Conservation (phyloP, 2,329 filamentous ascomycete species). For the Fusarium veterinarium region DNA sequence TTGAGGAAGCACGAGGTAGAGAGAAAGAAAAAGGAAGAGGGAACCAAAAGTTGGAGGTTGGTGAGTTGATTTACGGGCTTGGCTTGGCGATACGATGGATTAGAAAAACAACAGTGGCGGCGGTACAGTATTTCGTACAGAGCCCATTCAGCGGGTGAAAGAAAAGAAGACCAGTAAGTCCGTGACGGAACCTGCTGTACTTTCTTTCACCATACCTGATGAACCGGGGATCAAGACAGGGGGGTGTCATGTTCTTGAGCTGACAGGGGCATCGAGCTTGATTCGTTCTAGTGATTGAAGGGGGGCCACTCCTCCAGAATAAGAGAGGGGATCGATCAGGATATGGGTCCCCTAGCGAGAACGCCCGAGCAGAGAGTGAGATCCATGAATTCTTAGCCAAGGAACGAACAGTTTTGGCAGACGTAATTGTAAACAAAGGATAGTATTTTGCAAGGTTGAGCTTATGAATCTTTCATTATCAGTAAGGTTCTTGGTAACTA, state of each 20-base stretch:
- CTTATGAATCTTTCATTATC: neutral
- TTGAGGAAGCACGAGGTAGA: neutral
- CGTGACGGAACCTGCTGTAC: neutral
- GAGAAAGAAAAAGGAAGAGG: slow-evolving; percentile 1
- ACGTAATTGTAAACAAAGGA: neutral
- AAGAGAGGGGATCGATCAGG: slow-evolving; percentile 18
- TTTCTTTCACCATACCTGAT: slow-evolving; percentile 7
- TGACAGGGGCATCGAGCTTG: slow-evolving; percentile 22
- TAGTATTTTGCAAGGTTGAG: neutral
- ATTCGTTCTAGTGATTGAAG: slow-evolving; percentile 16
- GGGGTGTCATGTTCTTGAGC: slow-evolving; percentile 5
- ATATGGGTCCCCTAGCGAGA: slow-evolving; percentile 8
- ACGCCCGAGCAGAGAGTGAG: neutral
- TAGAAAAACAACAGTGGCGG: slow-evolving; percentile 23
- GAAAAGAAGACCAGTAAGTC: neutral
- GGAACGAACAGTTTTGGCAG: slow-evolving; percentile 9
- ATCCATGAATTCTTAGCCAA: neutral
- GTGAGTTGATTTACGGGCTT: slow-evolving; percentile 33
- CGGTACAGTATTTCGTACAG: slow-evolving; percentile 25
- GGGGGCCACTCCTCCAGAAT: slow-evolving; percentile 8
- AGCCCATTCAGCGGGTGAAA: neutral
- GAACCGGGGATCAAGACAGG: slow-evolving; percentile 28
- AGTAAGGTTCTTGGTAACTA: neutral
- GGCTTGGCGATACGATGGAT: slow-evolving; percentile 27
- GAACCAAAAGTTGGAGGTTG: slow-evolving; percentile 24